Conservation (phyloP, 2,329 filamentous ascomycete genomes). For the Coniella vitis region DNA sequence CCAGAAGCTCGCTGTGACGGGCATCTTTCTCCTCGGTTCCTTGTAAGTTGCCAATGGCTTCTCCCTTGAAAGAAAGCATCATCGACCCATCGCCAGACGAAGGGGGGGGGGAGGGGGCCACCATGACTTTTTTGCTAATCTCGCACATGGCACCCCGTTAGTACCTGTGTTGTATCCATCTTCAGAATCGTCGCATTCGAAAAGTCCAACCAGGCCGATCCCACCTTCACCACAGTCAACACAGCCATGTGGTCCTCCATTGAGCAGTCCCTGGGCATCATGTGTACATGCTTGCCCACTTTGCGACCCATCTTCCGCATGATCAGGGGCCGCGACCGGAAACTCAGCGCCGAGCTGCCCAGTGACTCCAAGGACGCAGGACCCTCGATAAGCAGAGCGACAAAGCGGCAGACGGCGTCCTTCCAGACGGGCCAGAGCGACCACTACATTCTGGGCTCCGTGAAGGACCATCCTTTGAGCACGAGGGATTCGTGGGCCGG, state of each 20-base stretch:
- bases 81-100: too few species aligned
- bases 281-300: conserved; percentile 6
- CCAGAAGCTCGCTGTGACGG: background rate
- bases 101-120: too few species aligned
- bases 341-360: background rate
- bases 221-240: conserved; percentile 5
- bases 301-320: conserved; percentile 1
- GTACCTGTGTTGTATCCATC: conserved; percentile 3
- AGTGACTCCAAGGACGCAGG: background rate
- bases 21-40: conserved; percentile 4
- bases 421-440: background rate
- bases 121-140: too few species aligned
- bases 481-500: background rate
- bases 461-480: background rate
- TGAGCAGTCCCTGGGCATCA: conserved; percentile 4
- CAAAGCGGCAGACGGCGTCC: background rate
- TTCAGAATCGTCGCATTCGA: conserved; percentile 2
- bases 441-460: background rate
- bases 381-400: background rate
- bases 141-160: background rate
- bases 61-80: too few species aligned
- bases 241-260: conserved; percentile 5
- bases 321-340: background rate
- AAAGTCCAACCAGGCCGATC: background rate
- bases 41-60: background rate